phyloP scores from a whole-genome alignment of 257 asterid genomes.

The Salvia hispanica region DNA sequence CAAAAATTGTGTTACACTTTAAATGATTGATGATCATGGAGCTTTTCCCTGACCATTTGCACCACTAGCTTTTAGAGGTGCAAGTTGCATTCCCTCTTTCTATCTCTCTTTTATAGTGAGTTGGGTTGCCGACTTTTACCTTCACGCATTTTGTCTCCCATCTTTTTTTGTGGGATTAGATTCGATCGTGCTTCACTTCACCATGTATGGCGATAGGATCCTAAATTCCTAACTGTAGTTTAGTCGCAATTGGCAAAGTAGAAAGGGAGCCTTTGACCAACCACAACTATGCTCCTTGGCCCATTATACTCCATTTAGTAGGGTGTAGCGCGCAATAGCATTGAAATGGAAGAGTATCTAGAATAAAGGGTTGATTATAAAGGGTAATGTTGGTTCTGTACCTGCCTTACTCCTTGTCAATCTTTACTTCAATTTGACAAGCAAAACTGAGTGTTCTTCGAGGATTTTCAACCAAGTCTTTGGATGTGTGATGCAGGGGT shows the following conservation, averaged over 20 bases:
- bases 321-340: too few relatives aligned
- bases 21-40: not conserved
- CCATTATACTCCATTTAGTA: not conserved
- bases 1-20: not conserved
- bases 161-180: not conserved
- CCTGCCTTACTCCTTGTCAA: not conserved
- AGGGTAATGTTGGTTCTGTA: not conserved
- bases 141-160: constrained; percentile 16
- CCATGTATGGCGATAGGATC: not conserved
- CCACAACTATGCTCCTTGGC: not conserved
- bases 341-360: not conserved
- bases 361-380: not conserved
- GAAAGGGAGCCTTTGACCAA: not conserved
- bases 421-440: constrained; percentile 11
- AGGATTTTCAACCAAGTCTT: not conserved
- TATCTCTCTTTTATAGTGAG: not conserved
- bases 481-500: too few relatives aligned
- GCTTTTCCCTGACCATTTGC: constrained; percentile 1
- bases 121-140: not conserved
- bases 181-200: not conserved
- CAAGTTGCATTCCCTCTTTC: not conserved
- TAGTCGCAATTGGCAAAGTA: not conserved
- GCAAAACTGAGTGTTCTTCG: not conserved
- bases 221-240: not conserved
- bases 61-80: not conserved